Conservation (phyloP, 2,329 filamentous ascomycete genomes). For the Penicillium concentricum region DNA sequence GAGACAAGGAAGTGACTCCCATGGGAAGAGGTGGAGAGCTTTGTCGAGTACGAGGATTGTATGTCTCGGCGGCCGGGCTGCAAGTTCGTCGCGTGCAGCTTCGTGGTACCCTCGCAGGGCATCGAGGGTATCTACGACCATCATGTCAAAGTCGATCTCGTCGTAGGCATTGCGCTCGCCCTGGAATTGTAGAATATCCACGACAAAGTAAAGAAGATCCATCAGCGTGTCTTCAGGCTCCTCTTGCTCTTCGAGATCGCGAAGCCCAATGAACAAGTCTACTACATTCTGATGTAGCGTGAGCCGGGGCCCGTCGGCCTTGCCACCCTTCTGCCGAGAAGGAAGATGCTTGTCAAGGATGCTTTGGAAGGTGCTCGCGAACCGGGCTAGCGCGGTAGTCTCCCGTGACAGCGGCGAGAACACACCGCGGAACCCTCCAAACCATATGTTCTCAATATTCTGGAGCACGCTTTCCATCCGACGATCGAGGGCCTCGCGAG, state of each 20-base stretch:
- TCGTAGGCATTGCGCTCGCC: slow-evolving; percentile 96
- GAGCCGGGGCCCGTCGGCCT: slow-evolving; percentile 53
- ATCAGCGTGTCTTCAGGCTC: slow-evolving; percentile 88
- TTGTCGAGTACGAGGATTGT: slow-evolving; percentile 91
- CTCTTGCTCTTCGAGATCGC: slow-evolving; percentile 66
- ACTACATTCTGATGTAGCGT: slow-evolving; percentile 67
- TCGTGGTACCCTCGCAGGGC: slow-evolving; percentile 77
- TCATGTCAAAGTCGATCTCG: slow-evolving; percentile 91
- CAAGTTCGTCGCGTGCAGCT: slow-evolving; percentile 38
- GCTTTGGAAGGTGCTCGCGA: slow-evolving; percentile 73
- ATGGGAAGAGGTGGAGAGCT: slow-evolving; percentile 84
- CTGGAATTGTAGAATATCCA: slow-evolving; percentile 95
- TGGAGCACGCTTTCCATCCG: slow-evolving; percentile 74
- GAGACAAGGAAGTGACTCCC: slow-evolving; percentile 92
- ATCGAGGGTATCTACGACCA: slow-evolving; percentile 85
- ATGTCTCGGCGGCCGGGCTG: slow-evolving; percentile 51
- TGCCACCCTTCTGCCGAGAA: slow-evolving; percentile 64
- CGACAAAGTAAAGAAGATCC: slow-evolving; percentile 91
- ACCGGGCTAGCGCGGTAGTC: slow-evolving; percentile 66
- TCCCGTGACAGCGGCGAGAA: slow-evolving; percentile 72
- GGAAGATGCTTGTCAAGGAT: slow-evolving; percentile 83
- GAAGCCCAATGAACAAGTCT: slow-evolving; percentile 84
- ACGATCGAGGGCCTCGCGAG: slow-evolving; percentile 74
- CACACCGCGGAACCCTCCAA: slow-evolving; percentile 92
- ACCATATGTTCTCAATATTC: slow-evolving; percentile 89